Evolutionary conservation across 768 basidiomycete species (phyloP).

Genomic region (Sporobolomyces roseus): DNA sequence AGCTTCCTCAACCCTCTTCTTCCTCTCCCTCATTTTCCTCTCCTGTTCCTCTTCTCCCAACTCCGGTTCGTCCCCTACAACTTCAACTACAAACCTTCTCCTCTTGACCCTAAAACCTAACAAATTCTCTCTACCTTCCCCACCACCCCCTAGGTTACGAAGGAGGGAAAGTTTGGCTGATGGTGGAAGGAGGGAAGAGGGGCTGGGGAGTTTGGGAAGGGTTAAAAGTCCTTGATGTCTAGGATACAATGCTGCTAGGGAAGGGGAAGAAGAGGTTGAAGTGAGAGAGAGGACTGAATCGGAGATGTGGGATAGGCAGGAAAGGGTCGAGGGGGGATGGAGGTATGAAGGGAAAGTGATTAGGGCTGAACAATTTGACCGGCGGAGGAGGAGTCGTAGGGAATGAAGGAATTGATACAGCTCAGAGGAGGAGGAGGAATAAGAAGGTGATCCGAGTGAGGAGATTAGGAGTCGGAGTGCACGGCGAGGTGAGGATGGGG

Average conservation of each 20-base stretch:
- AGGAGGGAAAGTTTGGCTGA: constrained; percentile 79
- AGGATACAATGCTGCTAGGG: constrained; percentile 68
- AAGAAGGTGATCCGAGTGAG: constrained; percentile 47
- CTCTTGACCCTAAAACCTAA: constrained; percentile 89
- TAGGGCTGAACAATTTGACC: constrained; percentile 18
- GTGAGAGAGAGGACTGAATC: constrained; percentile 40
- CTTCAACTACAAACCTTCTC: constrained; percentile 82
- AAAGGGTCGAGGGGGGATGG: constrained; percentile 48
- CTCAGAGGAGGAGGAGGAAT: constrained; percentile 35
- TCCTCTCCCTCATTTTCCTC: constrained; percentile 4
- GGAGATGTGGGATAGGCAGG: constrained; percentile 35
- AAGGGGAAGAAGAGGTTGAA: constrained; percentile 58
- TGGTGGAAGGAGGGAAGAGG: constrained; percentile 61
- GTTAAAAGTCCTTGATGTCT: constrained; percentile 80
- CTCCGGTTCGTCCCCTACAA: constrained; percentile 60
- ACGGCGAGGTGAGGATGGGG: constrained; percentile 7
- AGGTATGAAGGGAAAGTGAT: constrained; percentile 39
- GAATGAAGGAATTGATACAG: constrained; percentile 68
- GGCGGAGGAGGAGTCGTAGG: constrained; percentile 54
- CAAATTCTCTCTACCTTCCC: constrained; percentile 84
- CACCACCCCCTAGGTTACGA: constrained; percentile 63
- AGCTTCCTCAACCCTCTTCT: constrained; percentile 26
- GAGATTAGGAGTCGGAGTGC: constrained; percentile 48
- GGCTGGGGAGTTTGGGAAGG: constrained; percentile 70
- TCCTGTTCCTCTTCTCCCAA: constrained; percentile 13